Evolutionary conservation across 306 rosid species (phyloP), one percentile per base, ranked within the genome.

Genomic region (Gleditsia sinensis): DNA sequence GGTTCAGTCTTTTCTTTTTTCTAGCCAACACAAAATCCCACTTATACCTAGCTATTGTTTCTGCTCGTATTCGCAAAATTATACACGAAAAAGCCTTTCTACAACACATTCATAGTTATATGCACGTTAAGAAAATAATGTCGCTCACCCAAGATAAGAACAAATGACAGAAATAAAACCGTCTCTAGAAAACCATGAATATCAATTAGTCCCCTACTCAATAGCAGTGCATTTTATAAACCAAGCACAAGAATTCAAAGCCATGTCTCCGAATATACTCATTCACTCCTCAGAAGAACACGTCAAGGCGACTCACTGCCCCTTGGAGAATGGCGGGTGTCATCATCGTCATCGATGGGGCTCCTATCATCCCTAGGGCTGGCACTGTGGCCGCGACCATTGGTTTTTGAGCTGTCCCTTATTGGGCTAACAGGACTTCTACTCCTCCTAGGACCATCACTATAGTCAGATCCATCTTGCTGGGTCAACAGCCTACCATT

Each of bases 281-380:
- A 48, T 45, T 75, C n/a, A n/a, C n/a, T 39, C 46, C 62, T 46
- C 56, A 53, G 36, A 53, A 53, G 36, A 53, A 42, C 21, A 21
- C 30, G 23, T 78, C 34, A 89, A 7, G 92, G 83, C 3, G 92
- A 87, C 36, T 69, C 81, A 3, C 89, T 83, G 69, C 82, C 87
- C 51, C 88, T 69, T 5, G 83, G 90, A 1, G 86, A 77, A 50
- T 46, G 77, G 19, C 79, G 87, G 63, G 80, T 82, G 57, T 79
- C 90, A 43, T 89, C 89, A 13, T 84, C 90, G 0, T 88, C 86
- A 0, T 84, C 83, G 20, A 80, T 32, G 36, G 97, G 95, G 81
- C 94, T 91, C 81, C 85, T 77, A 37, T 87, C 89, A 30, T 84
- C 91, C 76, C 84, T 79, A 17, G 89, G 88, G 60, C 86, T 83